Conservation (phyloP, 2,329 filamentous ascomycete species). For the Elsinoe fawcettii region DNA sequence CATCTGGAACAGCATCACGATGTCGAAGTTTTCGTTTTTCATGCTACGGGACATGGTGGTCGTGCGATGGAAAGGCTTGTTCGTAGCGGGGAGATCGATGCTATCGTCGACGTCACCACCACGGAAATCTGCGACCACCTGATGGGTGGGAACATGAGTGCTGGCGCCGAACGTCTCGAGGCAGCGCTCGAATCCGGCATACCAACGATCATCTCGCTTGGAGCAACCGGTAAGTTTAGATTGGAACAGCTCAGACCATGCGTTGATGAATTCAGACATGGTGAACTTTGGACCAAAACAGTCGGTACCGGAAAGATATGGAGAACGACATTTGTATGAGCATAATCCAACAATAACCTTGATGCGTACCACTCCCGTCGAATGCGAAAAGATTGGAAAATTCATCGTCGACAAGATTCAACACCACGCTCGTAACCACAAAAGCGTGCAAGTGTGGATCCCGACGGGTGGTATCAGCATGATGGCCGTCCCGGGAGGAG, state of each 20-base stretch:
- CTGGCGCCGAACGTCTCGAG: constrained; percentile 49
- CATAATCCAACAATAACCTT: constrained; percentile 62
- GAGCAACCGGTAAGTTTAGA: constrained; percentile 29
- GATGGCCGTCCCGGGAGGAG: constrained; percentile 45
- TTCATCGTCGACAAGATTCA: constrained; percentile 51
- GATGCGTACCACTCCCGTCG: constrained; percentile 54
- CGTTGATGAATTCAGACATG: constrained; percentile 48
- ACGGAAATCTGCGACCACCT: constrained; percentile 60
- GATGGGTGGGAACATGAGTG: constrained; percentile 55
- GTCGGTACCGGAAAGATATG: constrained; percentile 50
- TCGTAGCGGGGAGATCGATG: constrained; percentile 51
- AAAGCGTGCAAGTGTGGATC: constrained; percentile 49
- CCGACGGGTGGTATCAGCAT: constrained; percentile 55
- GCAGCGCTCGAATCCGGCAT: constrained; percentile 51
- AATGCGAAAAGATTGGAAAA: constrained; percentile 48
- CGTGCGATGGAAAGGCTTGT: constrained; percentile 61
- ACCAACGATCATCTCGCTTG: constrained; percentile 47
- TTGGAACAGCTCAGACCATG: constrained; percentile 29
- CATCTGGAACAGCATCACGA: constrained; percentile 41
- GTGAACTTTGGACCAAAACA: constrained; percentile 54
- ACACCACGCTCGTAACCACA: constrained; percentile 31
- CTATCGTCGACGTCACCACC: constrained; percentile 62
- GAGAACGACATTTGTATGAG: constrained; percentile 47
- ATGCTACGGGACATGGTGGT: constrained; percentile 62
- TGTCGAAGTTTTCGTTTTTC: constrained; percentile 58